These are phyloP conservation scores for Solanum verrucosum DNA, from an alignment of 257 asterid species.

Conservation along the genomic window DNA sequence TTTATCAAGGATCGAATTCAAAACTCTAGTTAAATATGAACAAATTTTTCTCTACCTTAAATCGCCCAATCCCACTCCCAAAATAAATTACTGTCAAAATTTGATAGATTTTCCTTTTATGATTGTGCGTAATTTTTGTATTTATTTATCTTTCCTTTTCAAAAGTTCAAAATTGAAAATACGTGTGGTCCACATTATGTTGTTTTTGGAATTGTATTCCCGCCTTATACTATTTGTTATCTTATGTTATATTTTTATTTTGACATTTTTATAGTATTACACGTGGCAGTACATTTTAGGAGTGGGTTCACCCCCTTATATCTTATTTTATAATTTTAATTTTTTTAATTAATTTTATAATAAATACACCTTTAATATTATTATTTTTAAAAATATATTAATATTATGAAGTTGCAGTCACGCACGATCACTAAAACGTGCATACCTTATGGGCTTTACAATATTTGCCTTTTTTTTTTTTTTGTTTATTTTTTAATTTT, in stretches of 20 bases:
- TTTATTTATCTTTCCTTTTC: not conserved
- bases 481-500: not conserved
- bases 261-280: not conserved
- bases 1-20: not conserved
- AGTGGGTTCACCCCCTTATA: not conserved
- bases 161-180: not conserved
- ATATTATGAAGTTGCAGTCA: not conserved
- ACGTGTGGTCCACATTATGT: slow-evolving; percentile 17
- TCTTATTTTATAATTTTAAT: not conserved
- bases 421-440: not conserved
- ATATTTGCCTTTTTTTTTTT: not conserved
- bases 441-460: not conserved
- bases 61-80: too few relatives aligned
- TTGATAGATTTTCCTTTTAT: not conserved
- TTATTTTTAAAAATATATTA: not conserved
- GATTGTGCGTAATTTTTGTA: not conserved
- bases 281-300: not conserved
- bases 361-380: not conserved
- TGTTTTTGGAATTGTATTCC: slow-evolving; percentile 44
- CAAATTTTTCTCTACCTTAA: not conserved
- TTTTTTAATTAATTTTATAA: too few relatives aligned
- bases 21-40: not conserved
- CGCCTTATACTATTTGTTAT: slow-evolving; percentile 40
- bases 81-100: not conserved
- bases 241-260: not conserved